A percentile compares a stretch with the other conserved stretches of the same genome.
phyloP scores from a whole-genome alignment of 352 stramenopile species.

The Phytophthora palmivora region DNA sequence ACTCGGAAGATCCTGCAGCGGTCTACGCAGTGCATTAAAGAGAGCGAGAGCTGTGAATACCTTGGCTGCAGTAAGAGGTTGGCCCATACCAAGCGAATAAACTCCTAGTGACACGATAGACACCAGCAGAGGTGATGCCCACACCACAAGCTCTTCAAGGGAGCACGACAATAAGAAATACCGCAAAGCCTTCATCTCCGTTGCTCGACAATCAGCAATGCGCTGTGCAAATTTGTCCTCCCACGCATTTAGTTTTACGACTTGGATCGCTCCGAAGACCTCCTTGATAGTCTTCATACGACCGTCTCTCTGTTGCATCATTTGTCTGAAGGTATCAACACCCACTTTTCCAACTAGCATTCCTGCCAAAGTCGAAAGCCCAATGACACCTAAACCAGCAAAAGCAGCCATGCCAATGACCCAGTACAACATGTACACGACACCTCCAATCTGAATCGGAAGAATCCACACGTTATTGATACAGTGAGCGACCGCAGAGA shows the following conservation, averaged over 20 bases:
- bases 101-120: conserved; percentile 52
- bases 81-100: conserved; percentile 42
- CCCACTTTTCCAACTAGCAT: conserved; percentile 56
- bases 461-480: conserved; percentile 59
- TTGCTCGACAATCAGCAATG: conserved; percentile 41
- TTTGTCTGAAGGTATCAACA: conserved; percentile 54
- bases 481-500: conserved; percentile 41
- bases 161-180: conserved; percentile 61
- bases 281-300: too few relatives aligned
- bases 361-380: conserved; percentile 38
- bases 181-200: conserved; percentile 89
- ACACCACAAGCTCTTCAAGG: conserved; percentile 59
- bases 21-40: conserved; percentile 46
- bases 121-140: conserved; percentile 51
- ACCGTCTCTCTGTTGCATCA: conserved; percentile 89
- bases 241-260: conserved; percentile 97
- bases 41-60: conserved; percentile 57
- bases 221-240: conserved; percentile 70
- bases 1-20: conserved; percentile 31
- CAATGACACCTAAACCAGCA: conserved; percentile 47
- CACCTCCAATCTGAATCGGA: conserved; percentile 44
- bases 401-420: conserved; percentile 49
- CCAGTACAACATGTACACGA: conserved; percentile 47
- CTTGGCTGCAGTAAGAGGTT: conserved; percentile 43
- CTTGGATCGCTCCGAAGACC: conserved; percentile 92